Conservation (phyloP, 805 yeast species). For the Saturnispora galanensis region DNA sequence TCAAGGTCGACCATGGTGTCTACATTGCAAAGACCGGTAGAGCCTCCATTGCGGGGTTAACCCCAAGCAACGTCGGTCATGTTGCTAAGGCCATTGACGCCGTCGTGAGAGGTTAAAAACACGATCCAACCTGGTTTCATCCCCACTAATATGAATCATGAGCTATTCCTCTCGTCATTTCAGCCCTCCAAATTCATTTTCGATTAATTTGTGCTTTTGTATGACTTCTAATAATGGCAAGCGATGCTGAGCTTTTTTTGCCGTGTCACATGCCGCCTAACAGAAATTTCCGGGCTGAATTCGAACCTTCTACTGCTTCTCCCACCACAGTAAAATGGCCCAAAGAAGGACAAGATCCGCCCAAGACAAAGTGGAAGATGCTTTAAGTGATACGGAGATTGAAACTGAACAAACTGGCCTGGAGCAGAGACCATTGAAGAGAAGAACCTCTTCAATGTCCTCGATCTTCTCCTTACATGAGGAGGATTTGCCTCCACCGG, state of each 20-base stretch:
- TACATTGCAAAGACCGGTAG: constrained; percentile 79
- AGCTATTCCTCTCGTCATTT: background rate
- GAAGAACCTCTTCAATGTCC: constrained; percentile 26
- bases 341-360: constrained; percentile 1
- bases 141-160: background rate
- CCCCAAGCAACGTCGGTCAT: constrained; percentile 61
- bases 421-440: constrained; percentile 16
- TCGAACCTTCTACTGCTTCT: too few species aligned
- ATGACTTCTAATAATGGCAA: too few species aligned
- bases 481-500: constrained; percentile 68
- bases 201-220: too few species aligned
- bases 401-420: constrained; percentile 7
- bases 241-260: too few species aligned
- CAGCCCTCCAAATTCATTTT: too few species aligned
- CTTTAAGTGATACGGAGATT: constrained; percentile 20
- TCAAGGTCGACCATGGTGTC: constrained; percentile 71
- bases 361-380: constrained; percentile 8
- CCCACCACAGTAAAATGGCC: background rate
- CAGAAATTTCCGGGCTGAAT: too few species aligned
- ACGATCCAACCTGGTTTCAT: background rate
- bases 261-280: too few species aligned
- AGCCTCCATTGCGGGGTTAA: constrained; percentile 90
- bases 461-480: constrained; percentile 41
- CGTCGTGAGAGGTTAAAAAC: constrained; percentile 37
- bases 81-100: constrained; percentile 79